These are phyloP conservation scores for Rhizophlyctis rosea DNA, from an alignment of 192 early-diverging fungal genomes.

Conservation along the genomic window DNA sequence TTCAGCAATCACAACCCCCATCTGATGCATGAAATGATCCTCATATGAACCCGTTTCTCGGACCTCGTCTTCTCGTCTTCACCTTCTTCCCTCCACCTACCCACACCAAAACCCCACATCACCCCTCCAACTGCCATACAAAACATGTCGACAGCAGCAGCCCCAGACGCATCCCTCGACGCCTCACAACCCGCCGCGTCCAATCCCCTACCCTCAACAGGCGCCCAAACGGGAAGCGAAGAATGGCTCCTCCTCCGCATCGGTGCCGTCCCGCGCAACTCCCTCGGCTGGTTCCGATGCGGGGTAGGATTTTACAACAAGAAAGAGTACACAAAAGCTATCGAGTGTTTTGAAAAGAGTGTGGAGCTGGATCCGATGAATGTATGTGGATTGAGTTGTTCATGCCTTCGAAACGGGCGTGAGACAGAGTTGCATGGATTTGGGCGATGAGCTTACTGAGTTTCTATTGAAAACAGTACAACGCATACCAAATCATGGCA, in stretches of 20 bases:
- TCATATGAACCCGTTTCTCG: too few relatives aligned
- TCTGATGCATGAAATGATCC: too few relatives aligned
- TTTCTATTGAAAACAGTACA: slow-evolving; percentile 39
- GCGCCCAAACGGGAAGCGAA: slow-evolving; percentile 24
- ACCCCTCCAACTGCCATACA: neutral
- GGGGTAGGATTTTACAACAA: slow-evolving; percentile 66
- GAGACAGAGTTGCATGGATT: neutral
- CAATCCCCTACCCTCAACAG: neutral
- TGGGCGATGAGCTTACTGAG: too few relatives aligned
- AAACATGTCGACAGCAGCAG: neutral
- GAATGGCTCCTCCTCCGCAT: slow-evolving; percentile 57
- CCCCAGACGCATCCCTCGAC: neutral
- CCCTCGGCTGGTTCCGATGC: slow-evolving; percentile 59
- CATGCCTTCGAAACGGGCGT: neutral
- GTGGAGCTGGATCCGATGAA: slow-evolving; percentile 56
- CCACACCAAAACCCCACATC: neutral
- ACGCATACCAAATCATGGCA: slow-evolving; percentile 62
- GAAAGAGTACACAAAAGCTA: slow-evolving; percentile 56
- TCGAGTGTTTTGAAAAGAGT: slow-evolving; percentile 60
- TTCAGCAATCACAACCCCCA: too few relatives aligned
- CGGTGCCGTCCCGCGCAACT: slow-evolving; percentile 53
- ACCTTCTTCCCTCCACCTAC: neutral
- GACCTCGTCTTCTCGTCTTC: neutral
- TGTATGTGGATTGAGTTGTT: slow-evolving; percentile 29
- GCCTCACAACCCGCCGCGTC: neutral